Conservation (phyloP, 768 basidiomycete genomes). For the Termitomyces sp. region DNA sequence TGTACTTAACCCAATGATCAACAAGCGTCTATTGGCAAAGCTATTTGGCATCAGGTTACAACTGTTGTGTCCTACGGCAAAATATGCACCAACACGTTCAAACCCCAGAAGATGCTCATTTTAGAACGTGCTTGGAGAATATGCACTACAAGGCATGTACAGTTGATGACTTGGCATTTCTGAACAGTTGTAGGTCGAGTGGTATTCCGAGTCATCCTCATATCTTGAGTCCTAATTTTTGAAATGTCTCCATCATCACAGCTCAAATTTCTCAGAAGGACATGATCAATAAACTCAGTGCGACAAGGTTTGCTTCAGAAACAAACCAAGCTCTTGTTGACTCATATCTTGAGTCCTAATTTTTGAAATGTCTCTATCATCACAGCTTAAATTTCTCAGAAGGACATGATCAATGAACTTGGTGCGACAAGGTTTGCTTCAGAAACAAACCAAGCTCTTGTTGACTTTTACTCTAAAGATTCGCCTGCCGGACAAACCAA, state of each 20-base stretch:
- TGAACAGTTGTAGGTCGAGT: too few relatives aligned
- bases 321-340: conserved; percentile 15
- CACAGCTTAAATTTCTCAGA: neutral
- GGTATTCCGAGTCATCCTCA: too few relatives aligned
- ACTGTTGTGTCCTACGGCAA: neutral
- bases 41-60: neutral
- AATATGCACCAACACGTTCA: too few relatives aligned
- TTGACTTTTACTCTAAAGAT: too few relatives aligned
- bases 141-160: too few relatives aligned
- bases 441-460: conserved; percentile 21
- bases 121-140: too few relatives aligned
- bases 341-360: too few relatives aligned
- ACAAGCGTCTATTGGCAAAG: neutral
- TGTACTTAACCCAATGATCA: neutral
- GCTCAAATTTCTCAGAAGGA: neutral
- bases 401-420: neutral
- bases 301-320: conserved; percentile 18
- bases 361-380: conserved; percentile 4
- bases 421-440: conserved; percentile 9
- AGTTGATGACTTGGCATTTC: too few relatives aligned
- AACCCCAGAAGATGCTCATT: too few relatives aligned
- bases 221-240: too few relatives aligned
- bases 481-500: too few relatives aligned
- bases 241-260: conserved; percentile 5
- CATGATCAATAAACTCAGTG: neutral